Base-by-base conservation (phyloP, 768 basidiomycete species). In the Dioszegia aurantiaca region DNA sequence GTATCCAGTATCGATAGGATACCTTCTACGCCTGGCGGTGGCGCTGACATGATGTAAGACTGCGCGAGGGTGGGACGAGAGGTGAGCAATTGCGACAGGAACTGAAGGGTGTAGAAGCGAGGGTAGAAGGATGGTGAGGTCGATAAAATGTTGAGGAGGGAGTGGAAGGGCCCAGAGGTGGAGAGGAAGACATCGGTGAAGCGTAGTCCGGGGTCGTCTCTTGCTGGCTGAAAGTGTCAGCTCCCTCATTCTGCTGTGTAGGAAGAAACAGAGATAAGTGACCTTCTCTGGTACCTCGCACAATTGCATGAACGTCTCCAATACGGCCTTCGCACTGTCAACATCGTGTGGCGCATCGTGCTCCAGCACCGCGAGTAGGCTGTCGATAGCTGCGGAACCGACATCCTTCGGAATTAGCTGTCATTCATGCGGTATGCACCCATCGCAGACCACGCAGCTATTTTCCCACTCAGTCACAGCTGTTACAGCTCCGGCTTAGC, bases 301-400 rank as follows among this genome's bases (percentile, higher is more conserved):
- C 27, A 99, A 81, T 59, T 85, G 77, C 70, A 84, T 83, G 54
- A 98, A 79, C 0, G 91, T 95, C 79, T 99, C 95, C 67, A 99
- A 79, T 3, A 87, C 86, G 21, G 92, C 93, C 72, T 90, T 95
- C 0, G 87, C 93, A 60, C 88, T 89, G 68, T 98, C 95, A 4
- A 85, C 81, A 75, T 99, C 95, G 51, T 91, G 83, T 64, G 89
- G 86, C 0, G 91, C 88, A 72, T 97, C 93, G 59, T 88, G 88
- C 68, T 86, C 82, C 30, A 97, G 80, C 30, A 90, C 87, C 27
- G 87, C 85, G 3, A 95, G 72, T 17, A 98, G 83, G 3, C 89
- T 87, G 9, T 82, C 78, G 8, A 98, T 80, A 1, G 90, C 88
- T 45, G 82, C 81, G 60, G 84, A 81, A 16, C 90, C 92, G 21